phyloP scores from a whole-genome alignment of 192 early-diverging fungal species.

The Gryganskiella cystojenkinii region DNA sequence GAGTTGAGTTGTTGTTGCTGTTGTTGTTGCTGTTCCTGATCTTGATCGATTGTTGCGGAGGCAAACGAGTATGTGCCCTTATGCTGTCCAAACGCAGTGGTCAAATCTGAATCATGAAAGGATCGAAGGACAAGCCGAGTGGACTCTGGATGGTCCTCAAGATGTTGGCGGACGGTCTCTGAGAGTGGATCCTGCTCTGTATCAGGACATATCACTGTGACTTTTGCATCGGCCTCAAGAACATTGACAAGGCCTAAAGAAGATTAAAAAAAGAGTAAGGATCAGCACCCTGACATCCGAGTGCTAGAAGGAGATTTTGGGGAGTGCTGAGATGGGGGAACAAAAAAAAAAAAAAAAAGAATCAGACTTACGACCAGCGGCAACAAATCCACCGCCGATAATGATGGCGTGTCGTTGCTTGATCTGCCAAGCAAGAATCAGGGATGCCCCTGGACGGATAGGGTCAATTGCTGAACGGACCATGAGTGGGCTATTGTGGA shows the following conservation, averaged over 20 bases:
- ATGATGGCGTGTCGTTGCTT: slow-evolving; percentile 82
- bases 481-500: slow-evolving; percentile 4
- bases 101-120: slow-evolving; percentile 61
- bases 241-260: slow-evolving; percentile 69
- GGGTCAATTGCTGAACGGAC: slow-evolving; percentile 46
- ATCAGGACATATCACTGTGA: slow-evolving; percentile 80
- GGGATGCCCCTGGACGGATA: slow-evolving; percentile 75
- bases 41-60: neutral
- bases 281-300: neutral
- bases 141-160: slow-evolving; percentile 64
- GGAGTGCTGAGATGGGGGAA: neutral
- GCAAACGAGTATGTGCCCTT: neutral
- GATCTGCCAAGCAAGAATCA: slow-evolving; percentile 87
- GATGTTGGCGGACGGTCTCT: slow-evolving; percentile 73
- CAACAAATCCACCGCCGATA: slow-evolving; percentile 89
- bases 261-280: neutral
- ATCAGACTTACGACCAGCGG: slow-evolving; percentile 73
- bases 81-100: slow-evolving; percentile 41
- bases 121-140: slow-evolving; percentile 54
- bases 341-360: too few relatives aligned
- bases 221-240: slow-evolving; percentile 81
- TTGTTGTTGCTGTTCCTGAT: neutral
- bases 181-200: slow-evolving; percentile 58
- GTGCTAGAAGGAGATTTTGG: neutral
- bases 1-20: slow-evolving; percentile 4